phyloP scores from a whole-genome alignment of 129 eudicot genomes.

The Kitagawia praeruptora region DNA sequence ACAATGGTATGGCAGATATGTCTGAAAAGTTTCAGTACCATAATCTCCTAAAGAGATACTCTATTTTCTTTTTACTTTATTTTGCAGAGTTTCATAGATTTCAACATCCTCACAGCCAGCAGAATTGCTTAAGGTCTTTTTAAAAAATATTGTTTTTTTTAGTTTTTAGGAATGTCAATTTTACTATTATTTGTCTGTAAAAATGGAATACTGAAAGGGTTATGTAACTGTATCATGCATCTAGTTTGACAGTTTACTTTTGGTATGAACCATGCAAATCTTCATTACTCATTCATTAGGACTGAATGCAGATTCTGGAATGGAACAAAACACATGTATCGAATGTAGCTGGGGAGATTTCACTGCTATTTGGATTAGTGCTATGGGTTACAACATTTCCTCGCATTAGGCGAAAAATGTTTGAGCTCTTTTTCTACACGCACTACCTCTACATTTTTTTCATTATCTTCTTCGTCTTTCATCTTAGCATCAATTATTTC shows the following conservation, averaged over 20 bases:
- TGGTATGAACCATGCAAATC: neutral
- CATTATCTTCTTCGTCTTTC: neutral
- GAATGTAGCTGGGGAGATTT: neutral
- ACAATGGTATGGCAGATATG: neutral
- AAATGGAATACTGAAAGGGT: too few relatives aligned
- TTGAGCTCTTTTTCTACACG: conserved; percentile 1
- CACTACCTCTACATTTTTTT: conserved; percentile 5
- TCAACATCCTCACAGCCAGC: too few relatives aligned
- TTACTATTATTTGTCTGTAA: too few relatives aligned
- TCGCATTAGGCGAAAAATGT: conserved; percentile 4
- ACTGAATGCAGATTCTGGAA: neutral
- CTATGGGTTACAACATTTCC: conserved; percentile 1
- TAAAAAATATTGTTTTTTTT: too few relatives aligned
- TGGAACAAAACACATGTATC: conserved; percentile 2
- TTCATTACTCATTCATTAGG: neutral
- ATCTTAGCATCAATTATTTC: neutral
- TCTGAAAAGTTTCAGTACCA: neutral
- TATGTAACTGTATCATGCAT: too few relatives aligned
- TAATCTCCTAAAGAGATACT: neutral
- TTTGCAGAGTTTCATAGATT: neutral
- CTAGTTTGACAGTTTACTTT: neutral
- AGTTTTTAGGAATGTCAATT: too few relatives aligned
- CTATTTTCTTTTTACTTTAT: neutral
- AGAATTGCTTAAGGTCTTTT: neutral
- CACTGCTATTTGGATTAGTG: neutral